These are phyloP conservation scores for Rhododendron ovatum DNA, from an alignment of 148 eudicot species.

Conservation along the genomic window DNA sequence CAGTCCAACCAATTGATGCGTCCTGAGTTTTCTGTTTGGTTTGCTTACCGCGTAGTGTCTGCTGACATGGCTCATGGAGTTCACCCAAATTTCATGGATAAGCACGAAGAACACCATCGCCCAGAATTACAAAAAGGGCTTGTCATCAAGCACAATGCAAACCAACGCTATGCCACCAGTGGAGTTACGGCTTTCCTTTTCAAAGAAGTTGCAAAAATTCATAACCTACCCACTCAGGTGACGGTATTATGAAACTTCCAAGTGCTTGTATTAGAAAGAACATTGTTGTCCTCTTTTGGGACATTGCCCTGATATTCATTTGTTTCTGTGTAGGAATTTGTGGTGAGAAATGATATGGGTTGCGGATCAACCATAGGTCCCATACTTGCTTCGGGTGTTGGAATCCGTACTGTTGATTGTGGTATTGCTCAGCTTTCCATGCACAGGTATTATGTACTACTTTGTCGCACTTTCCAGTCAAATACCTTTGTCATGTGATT, in stretches of 20 bases:
- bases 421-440: slow-evolving; percentile 31
- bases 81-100: slow-evolving; percentile 86
- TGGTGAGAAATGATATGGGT: slow-evolving; percentile 98
- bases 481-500: neutral
- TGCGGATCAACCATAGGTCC: slow-evolving; percentile 99
- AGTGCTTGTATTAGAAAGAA: neutral
- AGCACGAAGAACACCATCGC: slow-evolving; percentile 93
- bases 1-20: neutral
- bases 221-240: slow-evolving; percentile 93
- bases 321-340: slow-evolving; percentile 64
- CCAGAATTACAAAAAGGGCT: slow-evolving; percentile 91
- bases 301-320: neutral
- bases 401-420: slow-evolving; percentile 94
- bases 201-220: slow-evolving; percentile 81
- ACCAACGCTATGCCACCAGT: slow-evolving; percentile 96
- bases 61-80: slow-evolving; percentile 99
- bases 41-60: slow-evolving; percentile 46
- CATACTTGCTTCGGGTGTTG: slow-evolving; percentile 91
- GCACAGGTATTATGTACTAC: slow-evolving; percentile 68
- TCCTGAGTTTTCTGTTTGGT: neutral
- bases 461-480: neutral
- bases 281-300: neutral
- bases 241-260: slow-evolving; percentile 30
- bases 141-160: slow-evolving; percentile 95
- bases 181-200: slow-evolving; percentile 89